Evolutionary conservation across 345 rosid species (phyloP), one percentile per base, ranked within the genome.

Genomic region (Raphanus sativus): DNA sequence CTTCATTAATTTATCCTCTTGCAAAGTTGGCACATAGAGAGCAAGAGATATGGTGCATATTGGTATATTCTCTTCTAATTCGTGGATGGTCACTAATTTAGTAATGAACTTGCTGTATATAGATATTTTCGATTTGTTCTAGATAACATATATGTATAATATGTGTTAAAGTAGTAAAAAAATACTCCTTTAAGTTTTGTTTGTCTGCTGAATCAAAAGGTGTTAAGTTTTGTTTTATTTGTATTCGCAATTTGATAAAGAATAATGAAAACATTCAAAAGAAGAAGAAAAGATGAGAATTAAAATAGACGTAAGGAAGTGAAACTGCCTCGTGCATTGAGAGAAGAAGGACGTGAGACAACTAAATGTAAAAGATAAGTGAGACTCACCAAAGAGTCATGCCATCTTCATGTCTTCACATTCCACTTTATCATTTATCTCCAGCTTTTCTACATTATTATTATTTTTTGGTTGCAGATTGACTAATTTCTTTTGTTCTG

Each of bases 321-420:
- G 82, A 73, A 79, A 79, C 82, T 79, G 82, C 82, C 78, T 79
- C 82, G 82, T 79, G 82, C 74, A 73, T 16, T 78, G 25, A 36
- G 74, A 60, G 58, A 67, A 50, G 61, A 60, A 48, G 69, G 81
- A 78, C 81, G 74, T 73, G 74, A 73, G 77, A 59, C 62, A 58
- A 32, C 61, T 24, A 71, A 65, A 78, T 62, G 65, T 66, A 25
- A 78, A 60, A 15, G 69, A 25, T 9, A 61, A 73, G 65, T 62
- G 61, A 68, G 40, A 73, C 70, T 67, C 74, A 52, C 74, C 69
- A 5, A 62, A 62, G 42, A 62, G 52, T 61, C 82, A 79, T 79
- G 74, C 74, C 70, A 73, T 79, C 69, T 68, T 26, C 77, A 67
- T 73, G 81, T 73, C 59, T 78, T 67, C 77, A 36, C 64, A 73